A percentile compares a stretch with the other conserved stretches of the same genome.
These are phyloP conservation scores for Eucalyptus curtisii DNA, from an alignment of 345 rosid species.

Conservation along the genomic window DNA sequence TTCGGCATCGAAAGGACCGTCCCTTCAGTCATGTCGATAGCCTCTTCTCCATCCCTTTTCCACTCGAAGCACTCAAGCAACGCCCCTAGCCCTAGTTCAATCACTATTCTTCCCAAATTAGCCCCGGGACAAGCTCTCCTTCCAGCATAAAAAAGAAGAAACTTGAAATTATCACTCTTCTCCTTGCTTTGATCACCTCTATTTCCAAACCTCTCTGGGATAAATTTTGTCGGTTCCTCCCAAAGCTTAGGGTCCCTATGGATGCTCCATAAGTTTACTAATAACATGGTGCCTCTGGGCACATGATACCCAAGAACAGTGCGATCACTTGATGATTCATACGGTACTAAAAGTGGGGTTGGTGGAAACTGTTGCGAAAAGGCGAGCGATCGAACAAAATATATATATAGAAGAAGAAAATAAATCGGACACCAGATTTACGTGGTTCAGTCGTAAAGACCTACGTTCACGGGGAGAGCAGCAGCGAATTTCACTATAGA, in stretches of 20 bases:
- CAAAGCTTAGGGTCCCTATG: constrained; percentile 33
- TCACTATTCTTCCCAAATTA: not conserved
- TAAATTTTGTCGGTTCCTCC: constrained; percentile 29
- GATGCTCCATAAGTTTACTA: constrained; percentile 41
- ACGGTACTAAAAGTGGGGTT: constrained; percentile 26
- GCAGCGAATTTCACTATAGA: too few relatives aligned
- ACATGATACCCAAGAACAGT: constrained; percentile 16
- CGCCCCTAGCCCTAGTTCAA: constrained; percentile 8
- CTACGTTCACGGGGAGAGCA: too few relatives aligned
- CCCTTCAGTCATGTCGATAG: constrained; percentile 27
- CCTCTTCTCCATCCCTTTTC: constrained; percentile 18
- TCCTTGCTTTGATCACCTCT: not conserved
- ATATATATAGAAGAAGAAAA: too few relatives aligned
- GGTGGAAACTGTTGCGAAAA: too few relatives aligned
- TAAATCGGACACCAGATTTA: too few relatives aligned
- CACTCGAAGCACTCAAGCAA: constrained; percentile 43
- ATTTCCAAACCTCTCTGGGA: constrained; percentile 27
- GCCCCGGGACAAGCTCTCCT: constrained; percentile 6
- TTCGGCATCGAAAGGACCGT: constrained; percentile 25
- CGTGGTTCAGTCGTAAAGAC: too few relatives aligned
- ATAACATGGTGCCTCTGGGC: constrained; percentile 25
- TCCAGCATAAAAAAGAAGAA: constrained; percentile 1
- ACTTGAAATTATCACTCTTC: not conserved
- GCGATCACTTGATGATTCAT: constrained; percentile 21
- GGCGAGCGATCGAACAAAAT: too few relatives aligned